Percentiles rank a stretch among this genome's conserved stretches.
These are phyloP conservation scores for Pestalotiopsis sp. DNA, from an alignment of 2,329 filamentous ascomycete species.

Conservation along the genomic window DNA sequence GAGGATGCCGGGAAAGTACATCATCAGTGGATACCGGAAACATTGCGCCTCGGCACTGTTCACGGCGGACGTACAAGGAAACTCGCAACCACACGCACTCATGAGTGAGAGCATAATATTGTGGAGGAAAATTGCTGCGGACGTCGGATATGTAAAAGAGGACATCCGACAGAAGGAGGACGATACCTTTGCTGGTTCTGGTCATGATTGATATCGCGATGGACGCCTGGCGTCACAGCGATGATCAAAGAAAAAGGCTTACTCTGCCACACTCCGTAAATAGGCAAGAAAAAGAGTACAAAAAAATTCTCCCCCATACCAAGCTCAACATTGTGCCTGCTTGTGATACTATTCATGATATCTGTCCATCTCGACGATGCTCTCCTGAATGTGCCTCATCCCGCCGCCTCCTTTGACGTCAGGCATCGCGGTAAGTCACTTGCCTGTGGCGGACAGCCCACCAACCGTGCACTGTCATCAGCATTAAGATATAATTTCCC, in stretches of 20 bases:
- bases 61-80: background rate
- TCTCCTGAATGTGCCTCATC: background rate
- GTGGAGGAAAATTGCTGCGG: conserved; percentile 14
- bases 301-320: background rate
- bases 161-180: background rate
- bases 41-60: background rate
- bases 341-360: background rate
- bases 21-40: background rate
- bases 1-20: conserved; percentile 7
- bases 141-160: background rate
- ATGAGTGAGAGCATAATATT: conserved; percentile 3
- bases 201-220: conserved; percentile 6
- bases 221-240: background rate
- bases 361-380: background rate
- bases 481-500: background rate
- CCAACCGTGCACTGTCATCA: background rate
- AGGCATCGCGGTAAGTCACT: background rate
- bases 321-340: background rate
- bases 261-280: conserved; percentile 16
- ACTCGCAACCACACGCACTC: background rate
- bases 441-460: background rate
- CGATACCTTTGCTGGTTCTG: conserved; percentile 10
- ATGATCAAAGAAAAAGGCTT: conserved; percentile 6
- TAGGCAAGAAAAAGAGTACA: conserved; percentile 11
- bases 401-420: background rate